Percentiles rank a stretch among this genome's conserved stretches.
Evolutionary conservation across 441 rosid genomes (phyloP).

Genomic region (Metrosideros polymorpha): DNA sequence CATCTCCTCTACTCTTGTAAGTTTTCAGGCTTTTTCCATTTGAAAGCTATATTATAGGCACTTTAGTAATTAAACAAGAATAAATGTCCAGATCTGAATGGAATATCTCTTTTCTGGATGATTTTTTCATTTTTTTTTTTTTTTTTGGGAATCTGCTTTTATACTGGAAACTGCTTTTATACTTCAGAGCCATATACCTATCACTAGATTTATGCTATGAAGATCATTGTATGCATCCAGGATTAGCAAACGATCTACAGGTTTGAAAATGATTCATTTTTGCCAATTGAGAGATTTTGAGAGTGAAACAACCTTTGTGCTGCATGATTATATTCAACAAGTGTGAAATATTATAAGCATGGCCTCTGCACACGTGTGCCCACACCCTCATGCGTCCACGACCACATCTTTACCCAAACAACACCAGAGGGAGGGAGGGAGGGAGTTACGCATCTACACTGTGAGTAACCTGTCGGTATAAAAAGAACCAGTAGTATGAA

Average conservation of each 20-base stretch:
- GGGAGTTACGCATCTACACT: neutral
- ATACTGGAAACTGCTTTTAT: neutral
- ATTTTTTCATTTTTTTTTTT: neutral
- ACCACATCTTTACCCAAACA: neutral
- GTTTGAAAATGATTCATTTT: neutral
- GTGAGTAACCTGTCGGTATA: neutral
- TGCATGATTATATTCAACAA: neutral
- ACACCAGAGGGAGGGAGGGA: neutral
- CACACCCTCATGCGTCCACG: neutral
- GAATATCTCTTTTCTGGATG: neutral
- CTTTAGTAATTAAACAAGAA: neutral
- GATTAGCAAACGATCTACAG: neutral
- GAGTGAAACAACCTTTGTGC: neutral
- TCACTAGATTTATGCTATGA: neutral
- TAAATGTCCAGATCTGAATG: neutral
- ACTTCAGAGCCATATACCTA: neutral
- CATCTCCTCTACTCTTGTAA: slow-evolving; percentile 71
- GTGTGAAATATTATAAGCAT: neutral
- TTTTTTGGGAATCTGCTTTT: too few species aligned
- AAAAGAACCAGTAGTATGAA: neutral
- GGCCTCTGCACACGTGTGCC: neutral
- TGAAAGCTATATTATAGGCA: neutral
- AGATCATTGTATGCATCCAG: neutral
- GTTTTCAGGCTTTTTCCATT: slow-evolving; percentile 6
- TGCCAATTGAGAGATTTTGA: neutral